A percentile compares a stretch with the other conserved stretches of the same genome.
phyloP scores from a whole-genome alignment of 1,139 yeast species.

The Hyphopichia wangnamkhiaoensis region DNA sequence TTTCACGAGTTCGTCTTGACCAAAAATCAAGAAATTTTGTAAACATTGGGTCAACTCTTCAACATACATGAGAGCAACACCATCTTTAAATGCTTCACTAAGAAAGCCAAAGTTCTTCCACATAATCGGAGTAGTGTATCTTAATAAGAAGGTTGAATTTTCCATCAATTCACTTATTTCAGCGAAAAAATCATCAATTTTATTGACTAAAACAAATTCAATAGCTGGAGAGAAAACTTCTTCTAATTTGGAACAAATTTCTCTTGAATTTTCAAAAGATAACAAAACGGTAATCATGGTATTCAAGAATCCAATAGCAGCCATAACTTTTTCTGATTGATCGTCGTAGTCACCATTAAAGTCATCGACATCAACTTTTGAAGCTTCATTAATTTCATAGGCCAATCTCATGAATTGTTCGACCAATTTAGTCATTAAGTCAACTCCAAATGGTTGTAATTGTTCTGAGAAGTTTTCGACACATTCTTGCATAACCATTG shows the following conservation, averaged over 20 bases:
- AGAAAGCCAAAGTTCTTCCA: slow-evolving; percentile 71
- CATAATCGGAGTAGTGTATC: slow-evolving; percentile 69
- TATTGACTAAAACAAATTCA: slow-evolving; percentile 60
- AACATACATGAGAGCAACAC: slow-evolving; percentile 59
- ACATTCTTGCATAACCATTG: slow-evolving; percentile 93
- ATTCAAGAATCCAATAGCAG: slow-evolving; percentile 83
- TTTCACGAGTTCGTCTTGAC: slow-evolving; percentile 49
- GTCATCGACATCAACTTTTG: slow-evolving; percentile 49
- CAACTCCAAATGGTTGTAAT: slow-evolving; percentile 90
- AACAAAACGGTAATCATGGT: slow-evolving; percentile 86
- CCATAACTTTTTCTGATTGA: slow-evolving; percentile 77
- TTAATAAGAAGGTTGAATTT: slow-evolving; percentile 75
- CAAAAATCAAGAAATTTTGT: slow-evolving; percentile 77
- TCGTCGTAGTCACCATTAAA: slow-evolving; percentile 48
- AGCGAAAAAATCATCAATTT: slow-evolving; percentile 75
- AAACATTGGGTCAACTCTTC: slow-evolving; percentile 79
- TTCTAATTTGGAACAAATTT: slow-evolving; percentile 66
- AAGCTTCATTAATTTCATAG: slow-evolving; percentile 64
- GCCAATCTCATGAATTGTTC: slow-evolving; percentile 80
- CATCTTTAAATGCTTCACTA: slow-evolving; percentile 53
- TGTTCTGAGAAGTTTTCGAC: slow-evolving; percentile 88
- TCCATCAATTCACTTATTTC: slow-evolving; percentile 86
- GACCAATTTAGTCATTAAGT: slow-evolving; percentile 75
- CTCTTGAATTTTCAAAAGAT: slow-evolving; percentile 80
- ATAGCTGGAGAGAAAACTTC: slow-evolving; percentile 74